These are phyloP conservation scores for Solanum appendiculatum DNA, from an alignment of 257 asterid genomes.

Conservation along the genomic window DNA sequence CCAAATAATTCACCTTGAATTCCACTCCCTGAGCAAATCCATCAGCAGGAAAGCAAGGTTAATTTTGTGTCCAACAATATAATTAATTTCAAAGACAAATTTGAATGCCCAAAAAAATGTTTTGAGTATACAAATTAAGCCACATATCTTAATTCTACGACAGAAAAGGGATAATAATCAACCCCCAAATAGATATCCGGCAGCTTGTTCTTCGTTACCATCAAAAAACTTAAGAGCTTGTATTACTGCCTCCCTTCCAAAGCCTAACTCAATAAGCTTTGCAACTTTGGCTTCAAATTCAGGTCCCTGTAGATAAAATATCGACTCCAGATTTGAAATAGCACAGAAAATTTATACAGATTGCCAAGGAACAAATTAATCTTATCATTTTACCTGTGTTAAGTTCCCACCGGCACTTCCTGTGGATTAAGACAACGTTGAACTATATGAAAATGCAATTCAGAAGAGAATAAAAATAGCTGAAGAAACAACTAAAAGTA, in stretches of 20 bases:
- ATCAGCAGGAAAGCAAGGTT: background rate
- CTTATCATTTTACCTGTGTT: constrained; percentile 6
- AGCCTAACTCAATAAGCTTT: constrained; percentile 90
- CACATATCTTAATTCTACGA: background rate
- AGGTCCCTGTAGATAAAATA: constrained; percentile 36
- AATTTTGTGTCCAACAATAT: background rate
- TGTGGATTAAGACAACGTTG: constrained; percentile 15
- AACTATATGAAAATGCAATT: background rate
- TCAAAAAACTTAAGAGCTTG: constrained; percentile 74
- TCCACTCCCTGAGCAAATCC: background rate
- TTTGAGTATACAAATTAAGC: background rate
- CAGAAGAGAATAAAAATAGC: background rate
- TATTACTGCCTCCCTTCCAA: constrained; percentile 73
- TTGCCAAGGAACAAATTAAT: background rate
- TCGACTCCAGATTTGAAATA: background rate
- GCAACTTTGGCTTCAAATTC: constrained; percentile 85
- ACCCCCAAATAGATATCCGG: constrained; percentile 87
- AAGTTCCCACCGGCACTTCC: constrained; percentile 26
- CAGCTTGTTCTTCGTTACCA: constrained; percentile 95
- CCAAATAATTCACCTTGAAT: background rate
- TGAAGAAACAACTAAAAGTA: background rate
- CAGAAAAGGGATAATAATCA: constrained; percentile 24
- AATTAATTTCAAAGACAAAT: background rate
- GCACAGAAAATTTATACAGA: background rate
- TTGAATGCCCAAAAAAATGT: background rate